A percentile compares a stretch with the other conserved stretches of the same genome.
phyloP scores from a whole-genome alignment of 768 basidiomycete genomes.

The Hericium erinaceus region DNA sequence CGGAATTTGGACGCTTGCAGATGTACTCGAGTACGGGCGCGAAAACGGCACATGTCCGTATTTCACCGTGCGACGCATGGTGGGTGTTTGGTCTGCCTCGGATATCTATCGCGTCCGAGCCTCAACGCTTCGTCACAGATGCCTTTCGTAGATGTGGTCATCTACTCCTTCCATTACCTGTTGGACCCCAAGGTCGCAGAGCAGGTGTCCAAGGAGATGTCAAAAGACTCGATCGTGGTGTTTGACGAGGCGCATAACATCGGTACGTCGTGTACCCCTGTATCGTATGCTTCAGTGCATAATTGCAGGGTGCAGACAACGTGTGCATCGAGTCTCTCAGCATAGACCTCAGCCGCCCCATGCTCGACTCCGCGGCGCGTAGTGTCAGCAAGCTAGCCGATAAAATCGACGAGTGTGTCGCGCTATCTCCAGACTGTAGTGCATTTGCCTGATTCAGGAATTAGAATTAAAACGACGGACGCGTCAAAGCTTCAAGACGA shows the following conservation, averaged over 20 bases:
- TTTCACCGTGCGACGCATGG: slow-evolving; percentile 94
- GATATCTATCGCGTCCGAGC: neutral
- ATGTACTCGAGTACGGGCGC: slow-evolving; percentile 81
- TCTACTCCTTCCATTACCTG: slow-evolving; percentile 98
- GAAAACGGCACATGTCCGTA: slow-evolving; percentile 89
- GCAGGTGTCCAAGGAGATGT: slow-evolving; percentile 96
- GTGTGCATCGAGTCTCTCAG: slow-evolving; percentile 98
- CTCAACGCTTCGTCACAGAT: slow-evolving; percentile 41
- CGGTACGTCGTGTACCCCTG: slow-evolving; percentile 36
- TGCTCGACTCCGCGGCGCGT: slow-evolving; percentile 89
- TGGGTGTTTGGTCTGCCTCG: slow-evolving; percentile 24
- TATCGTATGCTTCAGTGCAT: slow-evolving; percentile 2
- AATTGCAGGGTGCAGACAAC: slow-evolving; percentile 51
- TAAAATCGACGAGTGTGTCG: slow-evolving; percentile 85
- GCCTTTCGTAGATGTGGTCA: slow-evolving; percentile 91
- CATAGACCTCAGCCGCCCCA: slow-evolving; percentile 93
- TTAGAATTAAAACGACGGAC: slow-evolving; percentile 88
- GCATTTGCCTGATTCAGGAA: neutral
- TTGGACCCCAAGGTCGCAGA: slow-evolving; percentile 99
- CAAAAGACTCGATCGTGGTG: slow-evolving; percentile 96
- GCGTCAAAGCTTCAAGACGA: slow-evolving; percentile 93
- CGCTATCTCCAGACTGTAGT: neutral
- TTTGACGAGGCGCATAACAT: slow-evolving; percentile 99
- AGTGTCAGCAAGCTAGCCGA: slow-evolving; percentile 82
- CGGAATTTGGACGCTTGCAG: slow-evolving; percentile 92